phyloP scores from a whole-genome alignment of 1,284 basidiomycete species.

The Vanrija humicola region DNA sequence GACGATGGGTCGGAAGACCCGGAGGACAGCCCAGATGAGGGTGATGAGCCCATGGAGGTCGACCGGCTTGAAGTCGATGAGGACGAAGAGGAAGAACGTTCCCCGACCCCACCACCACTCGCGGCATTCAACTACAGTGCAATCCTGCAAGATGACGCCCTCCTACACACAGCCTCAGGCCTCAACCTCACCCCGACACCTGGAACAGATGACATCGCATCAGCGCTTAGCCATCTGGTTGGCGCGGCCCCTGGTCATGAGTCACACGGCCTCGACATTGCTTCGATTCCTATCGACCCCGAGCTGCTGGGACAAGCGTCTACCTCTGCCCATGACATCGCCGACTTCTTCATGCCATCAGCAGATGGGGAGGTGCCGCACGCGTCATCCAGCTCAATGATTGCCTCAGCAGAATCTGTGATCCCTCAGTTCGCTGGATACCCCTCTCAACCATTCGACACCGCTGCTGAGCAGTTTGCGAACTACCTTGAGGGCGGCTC shows the following conservation, averaged over 20 bases:
- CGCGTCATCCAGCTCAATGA: too few relatives aligned
- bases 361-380: too few relatives aligned
- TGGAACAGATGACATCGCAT: neutral
- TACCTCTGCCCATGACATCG: too few relatives aligned
- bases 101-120: neutral
- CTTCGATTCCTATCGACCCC: neutral
- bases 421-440: too few relatives aligned
- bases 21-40: conserved; percentile 3
- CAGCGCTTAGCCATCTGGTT: too few relatives aligned
- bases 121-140: neutral
- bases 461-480: too few relatives aligned
- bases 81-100: neutral
- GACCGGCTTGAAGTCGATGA: neutral
- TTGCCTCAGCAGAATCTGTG: too few relatives aligned
- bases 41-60: neutral
- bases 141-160: neutral
- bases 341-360: too few relatives aligned
- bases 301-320: neutral
- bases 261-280: neutral
- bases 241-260: neutral
- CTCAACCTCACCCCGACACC: neutral
- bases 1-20: neutral
- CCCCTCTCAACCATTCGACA: too few relatives aligned
- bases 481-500: too few relatives aligned
- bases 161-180: neutral